Base-by-base conservation (phyloP, 1,139 yeast genomes). In the Kazachstania sp. region DNA sequence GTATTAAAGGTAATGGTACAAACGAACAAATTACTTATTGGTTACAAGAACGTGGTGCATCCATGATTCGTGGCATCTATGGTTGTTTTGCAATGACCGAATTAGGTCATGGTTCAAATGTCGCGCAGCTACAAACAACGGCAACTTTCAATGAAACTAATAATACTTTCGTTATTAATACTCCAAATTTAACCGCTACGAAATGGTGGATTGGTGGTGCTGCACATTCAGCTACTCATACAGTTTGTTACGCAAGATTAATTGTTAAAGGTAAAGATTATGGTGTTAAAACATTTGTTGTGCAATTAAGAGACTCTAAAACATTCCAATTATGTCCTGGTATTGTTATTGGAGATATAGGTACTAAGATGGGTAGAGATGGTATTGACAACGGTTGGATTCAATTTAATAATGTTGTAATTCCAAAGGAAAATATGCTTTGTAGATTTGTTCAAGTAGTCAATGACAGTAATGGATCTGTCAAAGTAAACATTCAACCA, bases 141-240 rank as follows among this genome's bases (percentile, higher is more conserved):
- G 95, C 96, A 19, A 82, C 85, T 43, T 88, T 75, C 64, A 85
- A 86, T 64, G 71, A 73, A 42, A 71, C 68, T 29, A 74, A 74
- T 30, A 88, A 86, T 59, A 79, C 81, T 53, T 86, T 88, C 57
- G 67, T 77, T 47, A 80, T 88, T 55, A 79, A 86, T 65, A 88
- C 97, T 23, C 97, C 97, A 7, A 86, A 86, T 63, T 70, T 85
- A 52, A 88, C 92, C 47, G 96, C 96, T 37, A 86, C 96, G 50
- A 88, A 88, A 69, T 88, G 96, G 96, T 88, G 97, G 97, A 88
- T 88, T 61, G 97, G 96, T 47, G 97, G 97, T 62, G 96, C 96
- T 46, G 96, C 96, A 6, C 95, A 86, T 64, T 83, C 95, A 23
- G 84, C 96, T 9, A 86, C 92, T 43, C 96, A 88, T 68, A 72